phyloP scores from a whole-genome alignment of 169 alveolate species.

The Eimeria falciformis region DNA sequence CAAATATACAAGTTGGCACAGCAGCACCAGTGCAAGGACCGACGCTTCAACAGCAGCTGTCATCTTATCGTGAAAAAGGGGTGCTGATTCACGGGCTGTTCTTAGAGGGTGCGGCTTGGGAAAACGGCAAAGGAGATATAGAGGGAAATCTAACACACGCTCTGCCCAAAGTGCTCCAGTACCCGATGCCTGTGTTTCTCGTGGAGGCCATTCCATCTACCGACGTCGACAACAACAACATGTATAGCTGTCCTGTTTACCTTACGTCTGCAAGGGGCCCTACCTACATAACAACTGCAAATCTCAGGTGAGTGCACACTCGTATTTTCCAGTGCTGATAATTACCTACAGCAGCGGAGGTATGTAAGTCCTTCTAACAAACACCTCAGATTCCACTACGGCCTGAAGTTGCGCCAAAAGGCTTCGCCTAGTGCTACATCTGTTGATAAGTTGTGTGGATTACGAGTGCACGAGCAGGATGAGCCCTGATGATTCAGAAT shows the following conservation, averaged over 20 bases:
- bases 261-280: slow-evolving; percentile 95
- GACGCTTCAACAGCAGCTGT: slow-evolving; percentile 30
- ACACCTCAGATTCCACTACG: not conserved
- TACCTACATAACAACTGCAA: slow-evolving; percentile 86
- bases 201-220: slow-evolving; percentile 89
- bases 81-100: slow-evolving; percentile 91
- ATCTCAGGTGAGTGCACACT: slow-evolving; percentile 53
- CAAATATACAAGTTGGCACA: slow-evolving; percentile 83
- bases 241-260: slow-evolving; percentile 94
- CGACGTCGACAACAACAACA: slow-evolving; percentile 88
- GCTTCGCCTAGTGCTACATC: not conserved
- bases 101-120: slow-evolving; percentile 97
- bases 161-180: slow-evolving; percentile 92
- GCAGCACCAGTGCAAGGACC: slow-evolving; percentile 30
- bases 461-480: slow-evolving; percentile 85
- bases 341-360: slow-evolving; percentile 90
- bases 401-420: not conserved
- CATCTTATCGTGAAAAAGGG: slow-evolving; percentile 90
- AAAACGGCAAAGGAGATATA: slow-evolving; percentile 91
- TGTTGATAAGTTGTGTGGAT: slow-evolving; percentile 79
- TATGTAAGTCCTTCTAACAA: slow-evolving; percentile 68
- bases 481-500: slow-evolving; percentile 83
- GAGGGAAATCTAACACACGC: slow-evolving; percentile 93
- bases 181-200: slow-evolving; percentile 93
- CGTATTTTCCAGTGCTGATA: not conserved